Percentiles rank a stretch among this genome's conserved stretches.
Conservation (phyloP, 495 filamentous ascomycete species). For the Daldinia decipiens region DNA sequence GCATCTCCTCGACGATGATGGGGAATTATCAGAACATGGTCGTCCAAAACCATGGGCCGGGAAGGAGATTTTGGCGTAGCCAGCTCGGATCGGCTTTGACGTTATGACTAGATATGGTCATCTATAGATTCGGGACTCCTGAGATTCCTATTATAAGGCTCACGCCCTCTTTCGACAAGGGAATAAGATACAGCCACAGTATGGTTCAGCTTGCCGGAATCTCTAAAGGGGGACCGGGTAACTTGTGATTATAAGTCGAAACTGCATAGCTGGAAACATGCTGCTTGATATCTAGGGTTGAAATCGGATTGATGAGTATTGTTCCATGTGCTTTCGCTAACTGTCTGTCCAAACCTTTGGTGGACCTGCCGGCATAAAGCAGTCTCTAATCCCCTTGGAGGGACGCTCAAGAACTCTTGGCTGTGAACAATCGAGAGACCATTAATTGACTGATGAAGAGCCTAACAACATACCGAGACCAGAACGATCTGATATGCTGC, state of each 20-base stretch:
- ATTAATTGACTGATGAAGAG: conserved; percentile 43
- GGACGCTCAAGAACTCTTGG: conserved; percentile 38
- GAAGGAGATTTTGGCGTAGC: conserved; percentile 1
- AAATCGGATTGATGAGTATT: conserved; percentile 26
- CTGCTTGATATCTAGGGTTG: conserved; percentile 34
- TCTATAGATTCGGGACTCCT: conserved; percentile 15
- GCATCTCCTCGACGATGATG: background rate
- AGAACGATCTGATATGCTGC: conserved; percentile 19
- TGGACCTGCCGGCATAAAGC: conserved; percentile 28
- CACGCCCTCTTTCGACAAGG: conserved; percentile 13
- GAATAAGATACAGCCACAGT: conserved; percentile 33
- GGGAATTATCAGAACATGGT: background rate
- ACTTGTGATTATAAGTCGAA: conserved; percentile 28
- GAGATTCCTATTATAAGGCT: conserved; percentile 21
- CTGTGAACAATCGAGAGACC: conserved; percentile 34
- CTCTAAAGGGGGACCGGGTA: conserved; percentile 12
- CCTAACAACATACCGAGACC: conserved; percentile 26
- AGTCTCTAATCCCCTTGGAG: conserved; percentile 8
- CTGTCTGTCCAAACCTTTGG: conserved; percentile 40
- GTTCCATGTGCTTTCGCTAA: conserved; percentile 36
- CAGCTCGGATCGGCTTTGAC: conserved; percentile 6
- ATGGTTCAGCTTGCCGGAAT: conserved; percentile 18
- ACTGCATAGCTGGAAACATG: conserved; percentile 26
- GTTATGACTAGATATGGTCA: conserved; percentile 14
- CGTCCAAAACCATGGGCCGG: background rate